Evolutionary conservation across 75 land plant genomes (phyloP).

Genomic region (Selaginella tamariscina): DNA sequence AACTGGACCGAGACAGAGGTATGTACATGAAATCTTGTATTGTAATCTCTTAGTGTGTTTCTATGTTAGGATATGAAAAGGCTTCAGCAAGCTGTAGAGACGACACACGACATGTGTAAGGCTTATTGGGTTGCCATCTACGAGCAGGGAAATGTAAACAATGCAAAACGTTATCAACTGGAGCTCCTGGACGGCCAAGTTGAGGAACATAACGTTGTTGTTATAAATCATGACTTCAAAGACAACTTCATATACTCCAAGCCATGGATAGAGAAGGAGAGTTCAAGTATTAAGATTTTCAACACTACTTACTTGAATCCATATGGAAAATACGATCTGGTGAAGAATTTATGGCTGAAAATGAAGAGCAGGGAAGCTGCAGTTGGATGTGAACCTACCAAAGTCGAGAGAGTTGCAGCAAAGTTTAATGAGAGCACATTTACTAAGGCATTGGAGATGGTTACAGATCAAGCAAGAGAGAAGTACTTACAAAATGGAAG

Average conservation of each 20-base stretch:
- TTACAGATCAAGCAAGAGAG: constrained; percentile 18
- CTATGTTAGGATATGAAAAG: no score
- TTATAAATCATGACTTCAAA: constrained; percentile 26
- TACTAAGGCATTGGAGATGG: constrained; percentile 21
- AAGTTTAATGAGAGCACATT: constrained; percentile 28
- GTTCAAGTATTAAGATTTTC: constrained; percentile 15
- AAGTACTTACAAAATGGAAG: constrained; percentile 25
- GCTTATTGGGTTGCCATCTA: constrained; percentile 25
- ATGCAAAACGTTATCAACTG: constrained; percentile 19
- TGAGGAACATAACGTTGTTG: constrained; percentile 16
- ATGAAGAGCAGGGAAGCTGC: constrained; percentile 32
- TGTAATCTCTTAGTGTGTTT: constrained; percentile 17
- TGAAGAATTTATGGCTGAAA: constrained; percentile 36
- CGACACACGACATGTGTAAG: constrained; percentile 19
- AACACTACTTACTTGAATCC: constrained; percentile 20
- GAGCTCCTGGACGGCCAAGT: constrained; percentile 18
- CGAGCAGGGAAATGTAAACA: constrained; percentile 12
- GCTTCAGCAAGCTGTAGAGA: constrained; percentile 14
- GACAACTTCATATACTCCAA: constrained; percentile 36
- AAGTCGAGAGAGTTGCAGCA: constrained; percentile 2
- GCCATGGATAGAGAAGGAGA: constrained; percentile 32
- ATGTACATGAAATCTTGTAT: constrained; percentile 4
- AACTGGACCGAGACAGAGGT: not conserved
- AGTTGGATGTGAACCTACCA: not conserved
- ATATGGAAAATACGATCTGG: constrained; percentile 4